phyloP scores from a whole-genome alignment of 2,329 filamentous ascomycete species.

The Geosmithia morbida region DNA sequence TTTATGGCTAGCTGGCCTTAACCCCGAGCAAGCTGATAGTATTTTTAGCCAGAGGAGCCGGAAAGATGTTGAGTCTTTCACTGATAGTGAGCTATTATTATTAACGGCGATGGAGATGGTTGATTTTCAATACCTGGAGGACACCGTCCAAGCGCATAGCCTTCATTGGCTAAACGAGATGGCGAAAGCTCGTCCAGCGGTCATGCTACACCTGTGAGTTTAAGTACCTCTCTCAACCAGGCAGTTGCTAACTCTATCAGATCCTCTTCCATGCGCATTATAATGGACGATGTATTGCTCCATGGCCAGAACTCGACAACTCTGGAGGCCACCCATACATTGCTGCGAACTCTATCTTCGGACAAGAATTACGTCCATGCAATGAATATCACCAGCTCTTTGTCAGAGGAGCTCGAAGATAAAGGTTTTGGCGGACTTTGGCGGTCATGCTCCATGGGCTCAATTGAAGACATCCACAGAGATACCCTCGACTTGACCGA shows the following conservation, averaged over 20 bases:
- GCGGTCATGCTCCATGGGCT: conserved; percentile 37
- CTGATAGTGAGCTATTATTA: conserved; percentile 47
- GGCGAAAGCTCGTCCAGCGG: conserved; percentile 35
- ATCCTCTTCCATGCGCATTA: conserved; percentile 38
- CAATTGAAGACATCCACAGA: conserved; percentile 31
- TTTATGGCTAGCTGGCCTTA: conserved; percentile 44
- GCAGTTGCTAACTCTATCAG: conserved; percentile 16
- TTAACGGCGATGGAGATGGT: conserved; percentile 50
- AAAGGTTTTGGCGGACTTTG: conserved; percentile 52
- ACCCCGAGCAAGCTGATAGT: conserved; percentile 19
- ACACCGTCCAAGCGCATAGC: conserved; percentile 43
- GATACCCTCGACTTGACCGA: conserved; percentile 41
- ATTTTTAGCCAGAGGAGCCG: conserved; percentile 5
- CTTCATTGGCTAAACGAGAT: conserved; percentile 46
- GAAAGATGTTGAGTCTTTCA: conserved; percentile 26
- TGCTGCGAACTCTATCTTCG: conserved; percentile 44
- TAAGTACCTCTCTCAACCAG: background rate
- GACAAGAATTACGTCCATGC: conserved; percentile 34
- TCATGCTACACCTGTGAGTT: conserved; percentile 44
- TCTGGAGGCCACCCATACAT: conserved; percentile 42
- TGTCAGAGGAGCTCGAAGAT: conserved; percentile 40
- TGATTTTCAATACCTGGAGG: conserved; percentile 52
- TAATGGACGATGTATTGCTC: conserved; percentile 47
- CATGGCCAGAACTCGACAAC: conserved; percentile 47
- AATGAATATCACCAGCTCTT: conserved; percentile 27